Evolutionary conservation across 108 stramenopile genomes (phyloP).

Genomic region (Stephanodiscus triporus): DNA sequence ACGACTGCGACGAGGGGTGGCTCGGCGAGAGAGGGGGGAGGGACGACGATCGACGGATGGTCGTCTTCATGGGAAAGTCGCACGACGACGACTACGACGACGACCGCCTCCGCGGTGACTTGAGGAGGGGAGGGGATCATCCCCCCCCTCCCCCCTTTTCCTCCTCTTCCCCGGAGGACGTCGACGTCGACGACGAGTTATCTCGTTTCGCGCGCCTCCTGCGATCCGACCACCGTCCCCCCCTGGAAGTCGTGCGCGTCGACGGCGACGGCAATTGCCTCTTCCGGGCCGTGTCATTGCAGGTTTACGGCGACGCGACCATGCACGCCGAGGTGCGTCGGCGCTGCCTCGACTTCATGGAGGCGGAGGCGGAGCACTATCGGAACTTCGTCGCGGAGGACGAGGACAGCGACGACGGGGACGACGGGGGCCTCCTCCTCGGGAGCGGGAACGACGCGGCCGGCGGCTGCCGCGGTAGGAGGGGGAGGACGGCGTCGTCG

Average conservation of each 20-base stretch:
- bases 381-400: slow-evolving; percentile 69
- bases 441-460: not conserved
- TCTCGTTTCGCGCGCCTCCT: slow-evolving; percentile 16
- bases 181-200: not conserved
- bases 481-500: slow-evolving; percentile 3
- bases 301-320: slow-evolving; percentile 92
- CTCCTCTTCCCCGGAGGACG: not conserved
- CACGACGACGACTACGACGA: too few relatives aligned
- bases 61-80: too few relatives aligned
- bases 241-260: slow-evolving; percentile 69
- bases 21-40: too few relatives aligned
- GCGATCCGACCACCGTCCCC: slow-evolving; percentile 22
- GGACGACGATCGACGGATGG: not conserved
- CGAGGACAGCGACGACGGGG: not conserved
- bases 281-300: slow-evolving; percentile 93
- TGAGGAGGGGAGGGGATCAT: not conserved
- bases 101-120: not conserved
- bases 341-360: slow-evolving; percentile 94
- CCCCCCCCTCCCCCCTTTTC: not conserved
- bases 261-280: slow-evolving; percentile 97
- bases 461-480: not conserved
- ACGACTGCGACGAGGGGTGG: too few relatives aligned
- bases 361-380: slow-evolving; percentile 65
- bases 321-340: slow-evolving; percentile 86
- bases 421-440: not conserved